Percentiles rank a stretch among this genome's conserved stretches.
phyloP scores from a whole-genome alignment of 2,329 filamentous ascomycete species.

The Aspergillus carbonarius region DNA sequence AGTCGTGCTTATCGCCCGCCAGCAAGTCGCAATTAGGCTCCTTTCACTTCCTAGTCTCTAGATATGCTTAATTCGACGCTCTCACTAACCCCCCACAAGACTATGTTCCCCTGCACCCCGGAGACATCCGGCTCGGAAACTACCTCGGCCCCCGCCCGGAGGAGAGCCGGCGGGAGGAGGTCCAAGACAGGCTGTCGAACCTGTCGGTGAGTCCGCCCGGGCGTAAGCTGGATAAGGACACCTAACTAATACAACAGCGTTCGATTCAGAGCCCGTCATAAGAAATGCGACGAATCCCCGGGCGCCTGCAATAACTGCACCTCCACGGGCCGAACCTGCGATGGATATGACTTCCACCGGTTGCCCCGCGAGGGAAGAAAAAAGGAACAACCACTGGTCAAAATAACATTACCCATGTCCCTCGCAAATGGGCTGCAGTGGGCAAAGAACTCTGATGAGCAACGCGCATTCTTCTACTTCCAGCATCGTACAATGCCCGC shows the following conservation, averaged over 20 bases:
- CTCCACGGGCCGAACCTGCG: constrained; percentile 38
- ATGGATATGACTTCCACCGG: constrained; percentile 33
- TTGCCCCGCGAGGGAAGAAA: constrained; percentile 2
- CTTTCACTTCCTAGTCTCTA: neutral
- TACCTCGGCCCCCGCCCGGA: neutral
- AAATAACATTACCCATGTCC: neutral
- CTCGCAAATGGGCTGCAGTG: neutral
- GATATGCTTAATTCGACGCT: neutral
- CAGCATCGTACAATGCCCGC: constrained; percentile 14
- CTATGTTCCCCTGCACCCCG: neutral
- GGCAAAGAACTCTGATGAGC: constrained; percentile 17
- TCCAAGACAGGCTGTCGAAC: constrained; percentile 1
- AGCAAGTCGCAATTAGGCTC: neutral
- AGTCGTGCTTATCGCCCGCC: neutral
- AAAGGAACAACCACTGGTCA: neutral
- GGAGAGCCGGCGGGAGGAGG: neutral
- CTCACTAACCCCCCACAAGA: neutral
- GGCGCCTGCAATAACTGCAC: constrained; percentile 37
- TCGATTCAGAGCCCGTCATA: constrained; percentile 1
- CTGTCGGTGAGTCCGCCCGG: neutral
- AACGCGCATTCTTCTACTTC: constrained; percentile 21
- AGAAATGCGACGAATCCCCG: constrained; percentile 33
- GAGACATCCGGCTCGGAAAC: neutral
- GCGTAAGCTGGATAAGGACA: no score
- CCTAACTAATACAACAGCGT: neutral